Conservation (phyloP, 2,329 filamentous ascomycete species). For the Annulohypoxylon truncatum region DNA sequence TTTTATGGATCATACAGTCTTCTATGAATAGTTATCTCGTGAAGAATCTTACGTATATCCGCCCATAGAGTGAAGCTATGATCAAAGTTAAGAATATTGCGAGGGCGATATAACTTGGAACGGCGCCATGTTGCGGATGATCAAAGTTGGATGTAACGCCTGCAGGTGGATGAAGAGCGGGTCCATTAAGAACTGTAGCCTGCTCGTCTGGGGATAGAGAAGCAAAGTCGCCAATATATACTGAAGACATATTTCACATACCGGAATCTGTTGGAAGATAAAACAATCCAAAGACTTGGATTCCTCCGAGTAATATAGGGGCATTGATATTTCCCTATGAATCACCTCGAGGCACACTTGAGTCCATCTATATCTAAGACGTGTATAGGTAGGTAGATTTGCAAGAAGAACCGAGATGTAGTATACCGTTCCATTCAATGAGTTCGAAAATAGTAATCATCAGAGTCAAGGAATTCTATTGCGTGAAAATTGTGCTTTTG, state of each 20-base stretch:
- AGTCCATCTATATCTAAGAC: neutral
- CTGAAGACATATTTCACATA: neutral
- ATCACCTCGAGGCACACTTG: neutral
- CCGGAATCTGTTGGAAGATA: neutral
- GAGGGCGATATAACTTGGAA: neutral
- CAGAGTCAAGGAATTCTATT: neutral
- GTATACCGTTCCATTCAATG: neutral
- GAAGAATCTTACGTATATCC: neutral
- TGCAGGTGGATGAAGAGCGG: slow-evolving; percentile 1
- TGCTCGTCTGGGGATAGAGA: slow-evolving; percentile 3
- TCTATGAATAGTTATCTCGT: slow-evolving; percentile 2
- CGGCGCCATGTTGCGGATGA: neutral
- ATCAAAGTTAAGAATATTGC: neutral
- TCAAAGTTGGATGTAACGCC: slow-evolving; percentile 2
- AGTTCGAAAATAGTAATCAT: neutral
- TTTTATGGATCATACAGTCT: neutral
- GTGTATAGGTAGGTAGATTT: neutral
- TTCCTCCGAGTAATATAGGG: neutral
- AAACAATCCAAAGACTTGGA: neutral
- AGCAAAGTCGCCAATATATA: neutral
- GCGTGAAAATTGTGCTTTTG: neutral
- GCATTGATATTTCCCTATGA: neutral
- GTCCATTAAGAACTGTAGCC: neutral
- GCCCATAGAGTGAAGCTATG: neutral
- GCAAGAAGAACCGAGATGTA: neutral